phyloP scores from a whole-genome alignment of 768 basidiomycete genomes.

The Lactarius sp. region DNA sequence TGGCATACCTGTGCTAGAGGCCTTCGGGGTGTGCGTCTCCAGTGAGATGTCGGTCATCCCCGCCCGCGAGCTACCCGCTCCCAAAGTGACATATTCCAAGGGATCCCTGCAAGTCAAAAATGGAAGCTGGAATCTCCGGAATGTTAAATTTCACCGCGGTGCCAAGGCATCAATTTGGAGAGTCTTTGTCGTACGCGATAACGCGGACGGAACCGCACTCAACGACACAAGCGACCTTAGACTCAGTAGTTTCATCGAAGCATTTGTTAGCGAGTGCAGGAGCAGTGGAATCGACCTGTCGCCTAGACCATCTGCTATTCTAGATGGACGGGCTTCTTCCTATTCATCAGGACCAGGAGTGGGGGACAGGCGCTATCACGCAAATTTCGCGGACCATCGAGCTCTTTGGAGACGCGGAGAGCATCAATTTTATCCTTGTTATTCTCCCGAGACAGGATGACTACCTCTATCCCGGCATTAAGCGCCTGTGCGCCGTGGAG shows the following conservation, averaged over 20 bases:
- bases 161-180: constrained; percentile 55
- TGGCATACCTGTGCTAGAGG: constrained; percentile 34
- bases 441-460: constrained; percentile 8
- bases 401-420: constrained; percentile 20
- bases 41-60: constrained; percentile 40
- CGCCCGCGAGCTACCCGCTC: constrained; percentile 27
- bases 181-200: constrained; percentile 60
- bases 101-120: constrained; percentile 29
- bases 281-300: constrained; percentile 36
- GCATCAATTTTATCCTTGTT: constrained; percentile 49
- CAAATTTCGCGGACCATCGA: constrained; percentile 35
- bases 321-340: constrained; percentile 20
- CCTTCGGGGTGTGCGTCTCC: constrained; percentile 56
- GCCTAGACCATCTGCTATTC: no score
- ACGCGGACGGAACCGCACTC: constrained; percentile 17
- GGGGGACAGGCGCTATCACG: constrained; percentile 37
- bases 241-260: constrained; percentile 24
- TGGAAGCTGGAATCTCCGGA: constrained; percentile 61
- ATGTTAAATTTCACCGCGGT: constrained; percentile 60
- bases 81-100: constrained; percentile 51
- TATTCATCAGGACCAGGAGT: constrained; percentile 38
- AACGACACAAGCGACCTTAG: no score
- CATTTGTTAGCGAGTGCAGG: constrained; percentile 51
- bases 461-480: no score
- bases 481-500: constrained; percentile 35